These are phyloP conservation scores for Sphaerulina vaccinii DNA, from an alignment of 2,329 filamentous ascomycete genomes.

Conservation along the genomic window DNA sequence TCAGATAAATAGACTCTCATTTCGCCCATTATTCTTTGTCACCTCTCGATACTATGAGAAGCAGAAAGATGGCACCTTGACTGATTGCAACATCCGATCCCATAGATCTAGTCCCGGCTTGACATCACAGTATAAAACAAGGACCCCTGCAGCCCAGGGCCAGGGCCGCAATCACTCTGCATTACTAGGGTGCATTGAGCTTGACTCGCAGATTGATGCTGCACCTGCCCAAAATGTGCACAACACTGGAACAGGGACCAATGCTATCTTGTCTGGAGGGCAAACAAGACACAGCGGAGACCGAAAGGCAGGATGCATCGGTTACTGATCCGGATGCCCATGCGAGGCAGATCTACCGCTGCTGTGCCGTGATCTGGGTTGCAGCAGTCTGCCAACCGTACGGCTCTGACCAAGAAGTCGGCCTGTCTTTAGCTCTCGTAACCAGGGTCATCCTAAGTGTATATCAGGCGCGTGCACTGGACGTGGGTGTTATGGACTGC, in stretches of 20 bases:
- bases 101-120: not conserved
- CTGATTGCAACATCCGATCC: not conserved
- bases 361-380: slow-evolving; percentile 19
- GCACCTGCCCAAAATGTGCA: slow-evolving; percentile 3
- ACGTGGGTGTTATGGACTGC: slow-evolving; percentile 27
- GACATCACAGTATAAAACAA: slow-evolving; percentile 13
- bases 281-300: slow-evolving; percentile 3
- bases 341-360: slow-evolving; percentile 20
- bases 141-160: slow-evolving; percentile 14
- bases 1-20: not conserved
- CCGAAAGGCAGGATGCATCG: slow-evolving; percentile 3
- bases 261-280: not conserved
- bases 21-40: not conserved
- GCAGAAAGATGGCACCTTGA: not conserved
- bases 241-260: not conserved
- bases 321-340: slow-evolving; percentile 3
- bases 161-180: slow-evolving; percentile 16
- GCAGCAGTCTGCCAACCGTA: slow-evolving; percentile 10
- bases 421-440: slow-evolving; percentile 21
- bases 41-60: not conserved
- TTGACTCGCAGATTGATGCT: slow-evolving; percentile 17
- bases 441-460: slow-evolving; percentile 25
- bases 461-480: slow-evolving; percentile 21
- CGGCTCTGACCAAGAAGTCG: slow-evolving; percentile 25
- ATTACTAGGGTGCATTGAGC: slow-evolving; percentile 11